These are phyloP conservation scores for Knufia petricola DNA, from an alignment of 2,329 filamentous ascomycete genomes.

Conservation along the genomic window DNA sequence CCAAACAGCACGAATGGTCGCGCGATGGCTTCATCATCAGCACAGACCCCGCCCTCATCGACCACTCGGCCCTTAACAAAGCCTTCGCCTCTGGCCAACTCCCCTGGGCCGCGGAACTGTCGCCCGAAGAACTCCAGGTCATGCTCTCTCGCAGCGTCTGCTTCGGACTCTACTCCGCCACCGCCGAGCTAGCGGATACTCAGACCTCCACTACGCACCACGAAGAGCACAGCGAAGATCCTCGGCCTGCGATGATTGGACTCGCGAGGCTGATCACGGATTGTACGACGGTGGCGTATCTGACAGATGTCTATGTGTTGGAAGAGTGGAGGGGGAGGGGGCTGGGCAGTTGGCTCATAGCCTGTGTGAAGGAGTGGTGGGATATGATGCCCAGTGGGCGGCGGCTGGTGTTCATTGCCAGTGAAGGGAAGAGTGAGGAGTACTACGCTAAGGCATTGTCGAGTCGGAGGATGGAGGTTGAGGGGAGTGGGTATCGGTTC, in stretches of 20 bases:
- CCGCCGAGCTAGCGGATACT: constrained; percentile 1
- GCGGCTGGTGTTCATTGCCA: constrained; percentile 45
- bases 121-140: constrained; percentile 40
- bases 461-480: constrained; percentile 10
- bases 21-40: constrained; percentile 49
- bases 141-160: constrained; percentile 52
- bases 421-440: constrained; percentile 13
- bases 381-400: constrained; percentile 51
- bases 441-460: constrained; percentile 24
- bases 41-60: constrained; percentile 48
- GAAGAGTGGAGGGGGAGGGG: constrained; percentile 51
- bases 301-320: constrained; percentile 60
- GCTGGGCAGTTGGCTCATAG: constrained; percentile 56
- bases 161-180: constrained; percentile 44
- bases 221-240: constrained; percentile 8
- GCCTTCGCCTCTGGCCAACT: constrained; percentile 49
- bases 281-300: constrained; percentile 57
- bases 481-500: neutral
- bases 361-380: constrained; percentile 49
- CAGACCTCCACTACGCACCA: constrained; percentile 8
- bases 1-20: constrained; percentile 11
- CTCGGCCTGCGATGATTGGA: constrained; percentile 35
- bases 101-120: constrained; percentile 51
- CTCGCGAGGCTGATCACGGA: constrained; percentile 60
- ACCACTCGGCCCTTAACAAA: constrained; percentile 45